Conservation (phyloP, 345 rosid species). For the Citrus reticulata region DNA sequence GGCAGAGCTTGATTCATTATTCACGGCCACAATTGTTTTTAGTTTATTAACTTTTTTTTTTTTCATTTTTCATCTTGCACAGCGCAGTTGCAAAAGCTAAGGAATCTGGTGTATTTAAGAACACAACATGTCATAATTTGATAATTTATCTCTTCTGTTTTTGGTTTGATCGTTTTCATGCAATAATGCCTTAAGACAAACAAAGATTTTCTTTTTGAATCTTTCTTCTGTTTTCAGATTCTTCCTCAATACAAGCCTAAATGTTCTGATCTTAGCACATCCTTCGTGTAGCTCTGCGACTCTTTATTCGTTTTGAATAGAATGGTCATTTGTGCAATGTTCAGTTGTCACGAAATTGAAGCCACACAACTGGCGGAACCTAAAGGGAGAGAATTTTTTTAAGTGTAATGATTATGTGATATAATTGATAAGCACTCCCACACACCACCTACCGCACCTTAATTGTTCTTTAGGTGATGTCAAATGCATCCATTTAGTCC, state of each 20-base stretch:
- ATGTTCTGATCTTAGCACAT: not conserved
- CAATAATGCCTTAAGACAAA: not conserved
- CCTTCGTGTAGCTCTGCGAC: not conserved
- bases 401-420: not conserved
- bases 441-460: not conserved
- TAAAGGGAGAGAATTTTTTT: not conserved
- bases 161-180: not conserved
- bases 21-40: not conserved
- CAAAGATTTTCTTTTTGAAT: not conserved
- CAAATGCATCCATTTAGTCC: not conserved
- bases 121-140: not conserved
- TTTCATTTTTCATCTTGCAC: too few species aligned
- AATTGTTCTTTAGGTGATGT: not conserved
- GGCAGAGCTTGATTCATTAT: not conserved
- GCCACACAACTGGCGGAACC: not conserved
- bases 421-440: not conserved
- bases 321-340: not conserved
- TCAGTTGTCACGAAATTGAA: not conserved
- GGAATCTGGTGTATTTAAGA: not conserved
- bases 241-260: not conserved
- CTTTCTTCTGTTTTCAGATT: not conserved
- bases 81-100: not conserved
- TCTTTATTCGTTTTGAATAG: not conserved
- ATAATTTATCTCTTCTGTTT: not conserved
- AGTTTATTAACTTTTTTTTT: too few species aligned